phyloP scores from a whole-genome alignment of 73 alveolate genomes.

The Tetrahymena borealis region DNA sequence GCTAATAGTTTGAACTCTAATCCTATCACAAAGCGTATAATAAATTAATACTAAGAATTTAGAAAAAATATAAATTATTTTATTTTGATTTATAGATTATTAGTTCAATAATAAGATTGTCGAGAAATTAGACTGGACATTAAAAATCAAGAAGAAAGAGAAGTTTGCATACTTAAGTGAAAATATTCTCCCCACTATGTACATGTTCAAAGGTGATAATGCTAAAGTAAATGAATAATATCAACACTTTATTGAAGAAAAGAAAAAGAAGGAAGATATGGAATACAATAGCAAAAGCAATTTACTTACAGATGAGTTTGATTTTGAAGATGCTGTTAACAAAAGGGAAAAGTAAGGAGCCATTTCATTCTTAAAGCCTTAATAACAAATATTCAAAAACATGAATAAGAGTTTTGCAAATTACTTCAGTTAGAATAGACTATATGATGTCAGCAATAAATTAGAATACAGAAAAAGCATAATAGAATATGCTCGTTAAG shows the following conservation, averaged over 20 bases:
- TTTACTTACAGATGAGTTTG: neutral
- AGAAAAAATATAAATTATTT: neutral
- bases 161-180: neutral
- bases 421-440: neutral
- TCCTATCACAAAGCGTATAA: neutral
- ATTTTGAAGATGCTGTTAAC: neutral
- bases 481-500: neutral
- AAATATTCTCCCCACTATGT: neutral
- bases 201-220: neutral
- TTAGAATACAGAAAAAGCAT: neutral
- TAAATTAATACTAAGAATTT: too few relatives aligned
- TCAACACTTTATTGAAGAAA: neutral
- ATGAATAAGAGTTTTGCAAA: neutral
- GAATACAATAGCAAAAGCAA: neutral
- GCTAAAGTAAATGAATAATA: neutral
- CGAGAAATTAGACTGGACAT: neutral
- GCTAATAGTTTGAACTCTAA: neutral
- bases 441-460: neutral
- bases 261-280: neutral
- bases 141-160: neutral
- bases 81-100: neutral
- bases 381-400: neutral
- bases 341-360: neutral
- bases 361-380: neutral
- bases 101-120: neutral